A percentile compares a stretch with the other conserved stretches of the same genome.
These are phyloP conservation scores for Blastocystis hominis DNA, from an alignment of 352 stramenopile genomes.

Conservation along the genomic window DNA sequence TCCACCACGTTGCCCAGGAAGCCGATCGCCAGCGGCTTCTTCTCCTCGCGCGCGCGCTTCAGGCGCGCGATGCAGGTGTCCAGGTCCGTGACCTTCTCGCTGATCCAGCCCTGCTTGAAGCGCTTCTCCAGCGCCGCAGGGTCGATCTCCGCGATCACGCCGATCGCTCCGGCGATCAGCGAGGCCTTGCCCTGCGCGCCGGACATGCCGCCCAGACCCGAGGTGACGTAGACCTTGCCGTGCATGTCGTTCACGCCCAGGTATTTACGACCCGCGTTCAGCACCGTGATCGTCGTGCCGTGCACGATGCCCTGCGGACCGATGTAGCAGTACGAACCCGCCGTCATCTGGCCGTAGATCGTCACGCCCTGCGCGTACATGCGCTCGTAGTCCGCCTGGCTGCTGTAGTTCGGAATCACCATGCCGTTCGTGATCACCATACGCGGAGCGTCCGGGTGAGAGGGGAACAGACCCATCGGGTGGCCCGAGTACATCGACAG, in stretches of 20 bases:
- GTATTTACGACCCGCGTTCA: slow-evolving; percentile 79
- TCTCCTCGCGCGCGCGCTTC: slow-evolving; percentile 61
- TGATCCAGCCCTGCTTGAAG: slow-evolving; percentile 74
- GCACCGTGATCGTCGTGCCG: slow-evolving; percentile 76
- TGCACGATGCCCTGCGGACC: slow-evolving; percentile 78
- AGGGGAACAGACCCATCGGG: slow-evolving; percentile 74
- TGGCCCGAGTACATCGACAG: slow-evolving; percentile 78
- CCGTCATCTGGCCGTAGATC: slow-evolving; percentile 76
- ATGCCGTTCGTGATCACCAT: slow-evolving; percentile 78
- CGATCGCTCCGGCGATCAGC: slow-evolving; percentile 73
- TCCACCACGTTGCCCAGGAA: slow-evolving; percentile 75
- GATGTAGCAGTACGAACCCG: slow-evolving; percentile 79
- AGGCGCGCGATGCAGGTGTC: slow-evolving; percentile 65
- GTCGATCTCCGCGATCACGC: slow-evolving; percentile 74
- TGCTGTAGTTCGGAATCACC: slow-evolving; percentile 79
- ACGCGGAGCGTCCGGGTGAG: slow-evolving; percentile 68
- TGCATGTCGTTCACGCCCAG: slow-evolving; percentile 67
- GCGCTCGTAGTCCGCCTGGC: slow-evolving; percentile 74
- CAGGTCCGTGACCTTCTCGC: slow-evolving; percentile 70
- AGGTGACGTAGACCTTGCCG: slow-evolving; percentile 75
- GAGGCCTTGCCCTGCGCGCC: slow-evolving; percentile 67
- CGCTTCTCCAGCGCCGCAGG: slow-evolving; percentile 71
- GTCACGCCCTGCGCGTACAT: slow-evolving; percentile 75
- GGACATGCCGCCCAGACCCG: slow-evolving; percentile 74
- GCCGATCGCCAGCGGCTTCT: slow-evolving; percentile 70